Evolutionary conservation across 176 grass and related monocot species (phyloP).

Genomic region (Phoenix dactylifera): DNA sequence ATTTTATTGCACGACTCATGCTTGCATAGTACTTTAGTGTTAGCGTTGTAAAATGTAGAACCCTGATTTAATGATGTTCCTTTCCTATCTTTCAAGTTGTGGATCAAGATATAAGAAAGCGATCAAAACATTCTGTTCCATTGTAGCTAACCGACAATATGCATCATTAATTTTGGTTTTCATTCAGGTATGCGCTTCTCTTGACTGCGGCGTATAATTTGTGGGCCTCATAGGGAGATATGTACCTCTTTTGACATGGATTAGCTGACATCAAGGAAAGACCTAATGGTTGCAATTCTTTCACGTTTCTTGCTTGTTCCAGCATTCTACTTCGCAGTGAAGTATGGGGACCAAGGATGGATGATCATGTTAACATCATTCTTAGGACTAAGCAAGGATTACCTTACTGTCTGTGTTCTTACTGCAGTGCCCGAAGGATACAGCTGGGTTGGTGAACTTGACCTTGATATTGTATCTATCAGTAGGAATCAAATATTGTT

Average conservation of each 20-base stretch:
- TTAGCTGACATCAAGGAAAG: slow-evolving; percentile 46
- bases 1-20: no score
- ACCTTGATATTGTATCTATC: no score
- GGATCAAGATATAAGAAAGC: no score
- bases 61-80: no score
- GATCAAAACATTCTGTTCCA: no score
- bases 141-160: neutral
- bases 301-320: slow-evolving; percentile 47
- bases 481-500: no score
- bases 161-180: slow-evolving; percentile 1
- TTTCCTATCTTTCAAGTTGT: no score
- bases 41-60: no score
- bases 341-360: slow-evolving; percentile 50
- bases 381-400: slow-evolving; percentile 42
- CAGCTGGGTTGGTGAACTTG: slow-evolving; percentile 25
- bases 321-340: slow-evolving; percentile 60
- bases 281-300: slow-evolving; percentile 21
- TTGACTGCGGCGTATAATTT: slow-evolving; percentile 53
- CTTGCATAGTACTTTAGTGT: no score
- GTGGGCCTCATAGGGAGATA: slow-evolving; percentile 63
- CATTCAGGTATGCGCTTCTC: slow-evolving; percentile 46
- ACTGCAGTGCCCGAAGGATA: slow-evolving; percentile 53
- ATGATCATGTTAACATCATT: slow-evolving; percentile 58
- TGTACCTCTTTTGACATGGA: slow-evolving; percentile 33
- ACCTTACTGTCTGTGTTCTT: slow-evolving; percentile 63